phyloP scores from a whole-genome alignment of 1,284 basidiomycete species.

The Tilletia indica region DNA sequence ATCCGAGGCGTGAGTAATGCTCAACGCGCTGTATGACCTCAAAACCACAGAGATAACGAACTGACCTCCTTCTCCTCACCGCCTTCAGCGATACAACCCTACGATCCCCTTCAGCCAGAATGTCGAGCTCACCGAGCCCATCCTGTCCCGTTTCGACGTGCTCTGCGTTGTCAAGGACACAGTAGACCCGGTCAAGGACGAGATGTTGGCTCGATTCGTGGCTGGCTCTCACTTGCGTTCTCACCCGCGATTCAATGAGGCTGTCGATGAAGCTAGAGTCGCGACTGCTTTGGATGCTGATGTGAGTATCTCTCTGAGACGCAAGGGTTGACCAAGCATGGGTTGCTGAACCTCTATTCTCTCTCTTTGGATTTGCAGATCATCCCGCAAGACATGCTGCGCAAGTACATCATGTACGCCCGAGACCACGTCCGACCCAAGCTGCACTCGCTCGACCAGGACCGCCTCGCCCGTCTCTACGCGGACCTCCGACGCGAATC shows the following conservation, averaged over 20 bases:
- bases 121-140: constrained; percentile 96
- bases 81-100: constrained; percentile 45
- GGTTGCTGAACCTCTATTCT: not conserved
- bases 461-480: constrained; percentile 90
- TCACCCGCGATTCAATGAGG: constrained; percentile 85
- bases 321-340: not conserved
- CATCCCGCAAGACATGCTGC: constrained; percentile 92
- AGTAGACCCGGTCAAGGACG: constrained; percentile 94
- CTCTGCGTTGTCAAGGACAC: constrained; percentile 97
- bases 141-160: constrained; percentile 97
- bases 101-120: constrained; percentile 83
- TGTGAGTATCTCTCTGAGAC: not conserved
- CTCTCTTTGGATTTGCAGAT: constrained; percentile 66
- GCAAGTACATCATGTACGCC: constrained; percentile 99
- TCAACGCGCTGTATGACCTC: no score
- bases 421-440: constrained; percentile 88
- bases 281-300: constrained; percentile 75
- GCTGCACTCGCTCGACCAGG: constrained; percentile 89
- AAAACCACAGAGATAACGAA: not conserved
- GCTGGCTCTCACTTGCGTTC: constrained; percentile 91
- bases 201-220: constrained; percentile 92
- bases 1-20: constrained; percentile 65
- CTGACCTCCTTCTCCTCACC: not conserved
- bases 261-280: constrained; percentile 78
- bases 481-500: constrained; percentile 96